A percentile compares a stretch with the other conserved stretches of the same genome.
Evolutionary conservation across 805 yeast genomes (phyloP).

Genomic region (Debaryomyces maramus): DNA sequence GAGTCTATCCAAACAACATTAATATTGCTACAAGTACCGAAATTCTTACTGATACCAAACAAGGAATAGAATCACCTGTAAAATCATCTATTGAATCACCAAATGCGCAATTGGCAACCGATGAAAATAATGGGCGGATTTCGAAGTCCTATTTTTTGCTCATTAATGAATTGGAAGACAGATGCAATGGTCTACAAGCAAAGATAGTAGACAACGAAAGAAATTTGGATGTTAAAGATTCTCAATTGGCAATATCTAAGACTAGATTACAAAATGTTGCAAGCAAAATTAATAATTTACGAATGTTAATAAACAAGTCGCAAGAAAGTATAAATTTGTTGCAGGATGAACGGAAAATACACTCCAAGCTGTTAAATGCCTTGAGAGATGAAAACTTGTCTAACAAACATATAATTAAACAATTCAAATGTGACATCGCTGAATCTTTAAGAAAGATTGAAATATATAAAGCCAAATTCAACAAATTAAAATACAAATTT

Average conservation of each 20-base stretch:
- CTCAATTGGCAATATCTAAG: background rate
- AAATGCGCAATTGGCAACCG: background rate
- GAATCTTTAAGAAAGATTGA: background rate
- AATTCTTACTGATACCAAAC: too few species aligned
- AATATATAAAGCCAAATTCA: background rate
- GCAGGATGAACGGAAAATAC: background rate
- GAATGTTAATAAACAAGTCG: background rate
- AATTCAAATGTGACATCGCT: background rate
- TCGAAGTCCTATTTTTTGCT: slow-evolving; percentile 3
- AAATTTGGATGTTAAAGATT: background rate
- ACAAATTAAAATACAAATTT: slow-evolving; percentile 1
- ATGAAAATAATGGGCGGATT: background rate
- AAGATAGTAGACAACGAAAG: background rate
- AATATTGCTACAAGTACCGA: too few species aligned
- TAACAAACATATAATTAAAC: background rate
- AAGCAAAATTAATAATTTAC: background rate
- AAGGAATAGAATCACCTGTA: background rate
- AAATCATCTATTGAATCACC: background rate
- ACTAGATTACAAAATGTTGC: background rate
- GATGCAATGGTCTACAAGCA: background rate
- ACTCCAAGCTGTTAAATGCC: background rate
- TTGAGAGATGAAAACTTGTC: background rate
- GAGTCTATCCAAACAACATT: too few species aligned
- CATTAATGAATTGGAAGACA: slow-evolving; percentile 3
- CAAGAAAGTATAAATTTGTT: background rate